phyloP scores from a whole-genome alignment of 495 filamentous ascomycete genomes.

The Neurospora sp. region DNA sequence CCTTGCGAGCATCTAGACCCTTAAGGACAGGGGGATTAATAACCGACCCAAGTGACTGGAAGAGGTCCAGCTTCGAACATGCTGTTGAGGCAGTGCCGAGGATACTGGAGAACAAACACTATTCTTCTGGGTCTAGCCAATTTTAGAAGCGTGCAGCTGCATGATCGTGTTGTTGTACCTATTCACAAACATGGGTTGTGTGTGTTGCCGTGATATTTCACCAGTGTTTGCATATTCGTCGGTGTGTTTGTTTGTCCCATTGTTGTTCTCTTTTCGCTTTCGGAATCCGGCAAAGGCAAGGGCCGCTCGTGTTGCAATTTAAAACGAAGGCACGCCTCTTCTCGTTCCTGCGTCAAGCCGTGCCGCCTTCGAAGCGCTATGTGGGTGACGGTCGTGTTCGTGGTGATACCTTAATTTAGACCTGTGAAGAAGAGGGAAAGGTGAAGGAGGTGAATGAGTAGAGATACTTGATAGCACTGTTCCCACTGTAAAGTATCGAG shows the following conservation, averaged over 20 bases:
- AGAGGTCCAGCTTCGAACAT: not conserved
- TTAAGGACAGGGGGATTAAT: not conserved
- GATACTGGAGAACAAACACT: not conserved
- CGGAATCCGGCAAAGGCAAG: not conserved
- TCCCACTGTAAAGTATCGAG: not conserved
- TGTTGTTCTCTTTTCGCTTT: not conserved
- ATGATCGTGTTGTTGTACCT: not conserved
- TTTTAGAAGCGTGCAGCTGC: not conserved
- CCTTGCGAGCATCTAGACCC: not conserved
- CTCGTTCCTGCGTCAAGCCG: not conserved
- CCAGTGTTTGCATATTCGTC: not conserved
- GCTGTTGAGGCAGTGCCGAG: not conserved
- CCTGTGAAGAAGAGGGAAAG: not conserved
- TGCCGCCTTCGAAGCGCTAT: not conserved
- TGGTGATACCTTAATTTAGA: not conserved
- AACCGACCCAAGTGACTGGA: not conserved
- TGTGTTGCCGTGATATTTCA: not conserved
- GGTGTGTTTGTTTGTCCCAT: not conserved
- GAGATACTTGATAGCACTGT: not conserved
- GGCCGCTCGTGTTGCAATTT: not conserved
- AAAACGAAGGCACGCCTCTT: not conserved
- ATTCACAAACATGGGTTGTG: not conserved
- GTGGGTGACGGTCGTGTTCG: not conserved
- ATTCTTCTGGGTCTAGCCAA: not conserved
- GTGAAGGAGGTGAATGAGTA: not conserved